Evolutionary conservation across 1,284 basidiomycete species (phyloP).

Genomic region (Leucoagaricus sp.): DNA sequence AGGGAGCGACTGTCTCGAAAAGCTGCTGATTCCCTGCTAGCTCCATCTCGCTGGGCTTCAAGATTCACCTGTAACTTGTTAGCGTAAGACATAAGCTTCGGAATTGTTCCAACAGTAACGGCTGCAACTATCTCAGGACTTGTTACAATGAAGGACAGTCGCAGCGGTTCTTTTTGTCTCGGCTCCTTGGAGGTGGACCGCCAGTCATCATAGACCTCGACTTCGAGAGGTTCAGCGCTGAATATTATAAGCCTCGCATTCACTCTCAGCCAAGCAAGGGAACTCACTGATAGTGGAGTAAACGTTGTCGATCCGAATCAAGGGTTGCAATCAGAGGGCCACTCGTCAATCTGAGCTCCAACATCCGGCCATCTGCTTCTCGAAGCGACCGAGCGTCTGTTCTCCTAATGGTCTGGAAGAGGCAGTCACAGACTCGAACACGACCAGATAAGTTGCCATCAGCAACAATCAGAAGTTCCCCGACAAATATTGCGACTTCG

Average conservation of each 20-base stretch:
- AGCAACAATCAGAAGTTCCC: conserved; percentile 60
- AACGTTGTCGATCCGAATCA: conserved; percentile 76
- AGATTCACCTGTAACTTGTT: conserved; percentile 76
- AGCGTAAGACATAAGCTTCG: conserved; percentile 69
- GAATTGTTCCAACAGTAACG: conserved; percentile 73
- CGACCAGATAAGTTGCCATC: conserved; percentile 78
- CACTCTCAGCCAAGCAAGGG: background rate
- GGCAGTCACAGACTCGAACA: conserved; percentile 66
- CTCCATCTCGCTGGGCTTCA: conserved; percentile 71
- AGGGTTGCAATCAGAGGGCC: conserved; percentile 69
- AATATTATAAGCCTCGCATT: conserved; percentile 5
- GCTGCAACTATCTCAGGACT: conserved; percentile 73
- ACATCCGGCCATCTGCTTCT: conserved; percentile 36
- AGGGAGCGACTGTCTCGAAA: conserved; percentile 67
- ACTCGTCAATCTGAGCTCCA: conserved; percentile 77
- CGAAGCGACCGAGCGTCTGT: conserved; percentile 39
- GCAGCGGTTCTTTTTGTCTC: conserved; percentile 56
- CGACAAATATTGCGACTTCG: conserved; percentile 70
- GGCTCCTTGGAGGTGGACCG: conserved; percentile 45
- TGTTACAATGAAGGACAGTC: conserved; percentile 74
- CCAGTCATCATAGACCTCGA: conserved; percentile 86
- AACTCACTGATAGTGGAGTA: conserved; percentile 78
- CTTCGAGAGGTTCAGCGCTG: conserved; percentile 77
- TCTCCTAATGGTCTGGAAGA: conserved; percentile 75
- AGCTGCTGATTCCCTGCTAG: conserved; percentile 70